Evolutionary conservation across 1,139 yeast genomes (phyloP).

Genomic region (Hansenula sp.): DNA sequence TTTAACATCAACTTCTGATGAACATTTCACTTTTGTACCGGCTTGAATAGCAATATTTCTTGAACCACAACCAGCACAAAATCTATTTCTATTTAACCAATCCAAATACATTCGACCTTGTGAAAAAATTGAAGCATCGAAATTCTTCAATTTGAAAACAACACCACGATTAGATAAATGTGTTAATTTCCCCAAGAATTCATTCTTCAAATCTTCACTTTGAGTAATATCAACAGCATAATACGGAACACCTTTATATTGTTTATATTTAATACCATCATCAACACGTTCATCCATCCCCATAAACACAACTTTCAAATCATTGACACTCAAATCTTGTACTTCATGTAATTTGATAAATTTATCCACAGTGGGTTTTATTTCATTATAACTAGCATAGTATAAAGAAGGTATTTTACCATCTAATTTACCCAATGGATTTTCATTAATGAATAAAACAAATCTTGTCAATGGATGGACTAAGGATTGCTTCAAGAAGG

Average conservation of each 20-base stretch:
- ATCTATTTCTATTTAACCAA: conserved; percentile 73
- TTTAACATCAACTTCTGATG: conserved; percentile 28
- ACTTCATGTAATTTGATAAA: conserved; percentile 15
- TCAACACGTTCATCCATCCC: conserved; percentile 63
- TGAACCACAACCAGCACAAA: conserved; percentile 88
- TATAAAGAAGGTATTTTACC: conserved; percentile 6
- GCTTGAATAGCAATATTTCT: conserved; percentile 69
- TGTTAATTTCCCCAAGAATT: background rate
- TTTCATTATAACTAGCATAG: conserved; percentile 12
- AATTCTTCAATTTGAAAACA: conserved; percentile 31
- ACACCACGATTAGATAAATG: conserved; percentile 12
- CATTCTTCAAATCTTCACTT: conserved; percentile 13
- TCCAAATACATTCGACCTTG: conserved; percentile 84
- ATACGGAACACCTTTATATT: conserved; percentile 68
- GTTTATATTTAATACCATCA: conserved; percentile 29
- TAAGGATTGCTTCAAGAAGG: conserved; percentile 54
- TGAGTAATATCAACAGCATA: conserved; percentile 69
- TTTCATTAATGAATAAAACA: conserved; percentile 42
- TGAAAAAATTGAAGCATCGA: conserved; percentile 66
- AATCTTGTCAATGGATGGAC: conserved; percentile 52
- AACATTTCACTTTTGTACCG: conserved; percentile 76
- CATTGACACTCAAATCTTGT: conserved; percentile 19
- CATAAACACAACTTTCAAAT: conserved; percentile 47
- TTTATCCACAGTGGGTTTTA: conserved; percentile 13
- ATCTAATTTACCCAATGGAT: conserved; percentile 9